Conservation (phyloP, 2,329 filamentous ascomycete species). For the Chaetothyriales sp. region DNA sequence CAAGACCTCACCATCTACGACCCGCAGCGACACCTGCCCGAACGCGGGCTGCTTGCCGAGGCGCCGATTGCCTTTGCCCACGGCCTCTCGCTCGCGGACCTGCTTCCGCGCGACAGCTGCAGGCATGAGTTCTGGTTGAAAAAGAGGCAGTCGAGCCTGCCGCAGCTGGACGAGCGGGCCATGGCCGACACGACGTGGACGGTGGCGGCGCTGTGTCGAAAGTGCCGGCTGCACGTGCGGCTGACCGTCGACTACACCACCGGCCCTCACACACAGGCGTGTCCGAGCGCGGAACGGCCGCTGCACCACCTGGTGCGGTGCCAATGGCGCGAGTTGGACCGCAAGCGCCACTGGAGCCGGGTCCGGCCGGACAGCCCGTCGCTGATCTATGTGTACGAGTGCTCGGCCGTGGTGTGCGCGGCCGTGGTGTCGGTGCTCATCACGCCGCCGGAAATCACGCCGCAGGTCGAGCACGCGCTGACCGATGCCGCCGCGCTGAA, state of each 20-base stretch:
- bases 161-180: constrained; percentile 27
- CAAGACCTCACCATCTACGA: constrained; percentile 41
- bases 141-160: constrained; percentile 38
- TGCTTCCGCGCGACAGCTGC: constrained; percentile 32
- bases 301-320: constrained; percentile 48
- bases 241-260: constrained; percentile 41
- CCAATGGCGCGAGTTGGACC: constrained; percentile 12
- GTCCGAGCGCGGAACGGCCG: constrained; percentile 37
- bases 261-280: constrained; percentile 27
- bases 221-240: constrained; percentile 50
- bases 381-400: constrained; percentile 42
- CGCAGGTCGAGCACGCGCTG: constrained; percentile 37
- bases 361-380: constrained; percentile 20
- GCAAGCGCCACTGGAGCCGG: constrained; percentile 16
- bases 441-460: constrained; percentile 38
- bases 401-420: constrained; percentile 45
- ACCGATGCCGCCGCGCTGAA: constrained; percentile 40
- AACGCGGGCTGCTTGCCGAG: constrained; percentile 43
- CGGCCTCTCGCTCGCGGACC: constrained; percentile 19
- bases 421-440: constrained; percentile 40
- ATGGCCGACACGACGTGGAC: constrained; percentile 37
- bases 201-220: constrained; percentile 47
- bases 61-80: constrained; percentile 39
- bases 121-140: constrained; percentile 48
- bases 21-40: constrained; percentile 32